These are phyloP conservation scores for Zymoseptoria ardabiliae DNA, from an alignment of 2,329 filamentous ascomycete genomes.

Conservation along the genomic window DNA sequence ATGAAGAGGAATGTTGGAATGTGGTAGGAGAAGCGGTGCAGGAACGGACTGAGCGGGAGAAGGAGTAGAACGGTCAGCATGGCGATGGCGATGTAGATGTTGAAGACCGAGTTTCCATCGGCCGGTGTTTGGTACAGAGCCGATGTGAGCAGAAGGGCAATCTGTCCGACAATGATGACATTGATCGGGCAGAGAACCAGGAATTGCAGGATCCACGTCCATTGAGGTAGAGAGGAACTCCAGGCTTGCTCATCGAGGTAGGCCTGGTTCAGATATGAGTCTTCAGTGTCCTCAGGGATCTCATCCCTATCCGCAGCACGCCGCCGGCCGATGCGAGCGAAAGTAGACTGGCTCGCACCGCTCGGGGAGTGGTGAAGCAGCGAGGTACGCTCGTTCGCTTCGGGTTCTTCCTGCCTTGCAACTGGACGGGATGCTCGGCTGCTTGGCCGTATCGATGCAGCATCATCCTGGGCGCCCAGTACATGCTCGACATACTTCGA, in stretches of 20 bases:
- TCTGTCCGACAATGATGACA: slow-evolving; percentile 68
- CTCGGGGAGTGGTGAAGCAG: slow-evolving; percentile 45
- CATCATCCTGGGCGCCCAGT: slow-evolving; percentile 27
- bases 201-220: slow-evolving; percentile 84
- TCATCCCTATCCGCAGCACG: slow-evolving; percentile 33
- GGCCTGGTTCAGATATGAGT: slow-evolving; percentile 28
- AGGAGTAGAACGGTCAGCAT: slow-evolving; percentile 63
- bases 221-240: slow-evolving; percentile 70
- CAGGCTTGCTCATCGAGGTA: slow-evolving; percentile 75
- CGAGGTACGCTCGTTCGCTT: slow-evolving; percentile 49
- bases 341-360: slow-evolving; percentile 37
- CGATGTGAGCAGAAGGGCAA: slow-evolving; percentile 64
- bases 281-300: slow-evolving; percentile 21
- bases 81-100: slow-evolving; percentile 65
- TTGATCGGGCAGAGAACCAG: slow-evolving; percentile 71
- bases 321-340: slow-evolving; percentile 44
- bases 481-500: slow-evolving; percentile 57
- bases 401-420: slow-evolving; percentile 10
- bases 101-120: slow-evolving; percentile 67
- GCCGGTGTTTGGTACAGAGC: slow-evolving; percentile 73
- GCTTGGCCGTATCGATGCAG: slow-evolving; percentile 19
- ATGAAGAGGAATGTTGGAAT: slow-evolving; percentile 69
- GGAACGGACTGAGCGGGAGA: slow-evolving; percentile 70
- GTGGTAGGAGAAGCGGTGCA: slow-evolving; percentile 79
- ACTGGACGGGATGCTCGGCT: slow-evolving; percentile 24